Evolutionary conservation across 257 asterid species (phyloP).

Genomic region (Gentiana straminea): DNA sequence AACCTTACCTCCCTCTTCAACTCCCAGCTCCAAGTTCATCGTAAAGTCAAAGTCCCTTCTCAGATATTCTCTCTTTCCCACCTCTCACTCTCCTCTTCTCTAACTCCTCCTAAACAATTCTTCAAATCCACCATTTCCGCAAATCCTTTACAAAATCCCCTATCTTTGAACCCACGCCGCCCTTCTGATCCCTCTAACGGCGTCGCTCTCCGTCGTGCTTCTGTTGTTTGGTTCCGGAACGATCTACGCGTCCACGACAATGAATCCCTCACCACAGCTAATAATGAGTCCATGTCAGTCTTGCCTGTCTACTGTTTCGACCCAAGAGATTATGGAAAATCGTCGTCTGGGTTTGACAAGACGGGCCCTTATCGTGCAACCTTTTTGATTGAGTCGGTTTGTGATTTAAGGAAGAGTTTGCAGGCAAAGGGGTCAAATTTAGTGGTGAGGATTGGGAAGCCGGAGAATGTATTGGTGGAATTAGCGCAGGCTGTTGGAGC

Average conservation of each 20-base stretch:
- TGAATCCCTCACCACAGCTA: conserved; percentile 72
- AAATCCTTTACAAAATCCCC: conserved; percentile 50
- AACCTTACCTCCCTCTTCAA: conserved; percentile 29
- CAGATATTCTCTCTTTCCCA: conserved; percentile 66
- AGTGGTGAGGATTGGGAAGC: conserved; percentile 76
- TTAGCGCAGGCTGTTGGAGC: conserved; percentile 81
- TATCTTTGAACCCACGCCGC: conserved; percentile 49
- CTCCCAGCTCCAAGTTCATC: conserved; percentile 22
- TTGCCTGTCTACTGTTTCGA: conserved; percentile 92
- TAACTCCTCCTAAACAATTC: conserved; percentile 29
- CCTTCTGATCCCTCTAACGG: conserved; percentile 67
- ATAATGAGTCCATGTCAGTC: conserved; percentile 69
- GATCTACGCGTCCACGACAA: conserved; percentile 95
- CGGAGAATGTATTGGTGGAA: conserved; percentile 76
- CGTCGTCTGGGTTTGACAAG: conserved; percentile 77
- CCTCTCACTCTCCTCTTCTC: conserved; percentile 43
- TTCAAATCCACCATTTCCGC: conserved; percentile 48
- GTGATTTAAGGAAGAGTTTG: conserved; percentile 55
- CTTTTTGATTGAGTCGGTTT: conserved; percentile 66
- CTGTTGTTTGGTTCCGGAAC: conserved; percentile 93
- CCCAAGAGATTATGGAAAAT: conserved; percentile 86
- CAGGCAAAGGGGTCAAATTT: conserved; percentile 86
- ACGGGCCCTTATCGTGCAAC: conserved; percentile 82
- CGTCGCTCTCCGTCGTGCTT: conserved; percentile 60
- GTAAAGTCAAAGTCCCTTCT: conserved; percentile 57